Evolutionary conservation across 1,284 basidiomycete genomes (phyloP).

Genomic region (Malassezia cuniculi): DNA sequence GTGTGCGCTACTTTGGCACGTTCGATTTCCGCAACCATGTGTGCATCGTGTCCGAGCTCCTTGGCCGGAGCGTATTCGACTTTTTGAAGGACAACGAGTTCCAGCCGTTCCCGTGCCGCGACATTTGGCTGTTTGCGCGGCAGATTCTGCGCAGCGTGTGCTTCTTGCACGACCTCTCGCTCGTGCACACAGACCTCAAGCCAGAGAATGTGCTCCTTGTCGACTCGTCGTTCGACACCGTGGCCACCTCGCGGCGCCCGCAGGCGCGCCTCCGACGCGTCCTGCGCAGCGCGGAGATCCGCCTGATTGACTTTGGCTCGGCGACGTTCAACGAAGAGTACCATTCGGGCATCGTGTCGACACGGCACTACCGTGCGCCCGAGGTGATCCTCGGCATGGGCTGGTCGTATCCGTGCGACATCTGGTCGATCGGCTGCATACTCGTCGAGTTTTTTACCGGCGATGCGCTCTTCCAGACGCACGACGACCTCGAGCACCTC

Average conservation of each 20-base stretch:
- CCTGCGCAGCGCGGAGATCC: constrained; percentile 77
- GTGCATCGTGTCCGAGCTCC: constrained; percentile 87
- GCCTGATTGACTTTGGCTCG: constrained; percentile 94
- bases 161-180: constrained; percentile 77
- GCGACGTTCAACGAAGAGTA: constrained; percentile 98
- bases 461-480: constrained; percentile 92
- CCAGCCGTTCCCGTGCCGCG: constrained; percentile 82
- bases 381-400: constrained; percentile 92
- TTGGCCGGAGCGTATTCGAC: constrained; percentile 96
- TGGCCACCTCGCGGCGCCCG: constrained; percentile 23
- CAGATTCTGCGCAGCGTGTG: constrained; percentile 85
- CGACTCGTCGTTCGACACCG: constrained; percentile 57
- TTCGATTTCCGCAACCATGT: constrained; percentile 98
- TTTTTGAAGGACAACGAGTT: constrained; percentile 98
- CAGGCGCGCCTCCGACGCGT: constrained; percentile 48
- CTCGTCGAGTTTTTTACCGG: constrained; percentile 97
- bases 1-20: constrained; percentile 85
- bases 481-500: constrained; percentile 95
- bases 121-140: constrained; percentile 89
- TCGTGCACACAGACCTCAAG: constrained; percentile 97
- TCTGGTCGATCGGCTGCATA: constrained; percentile 96
- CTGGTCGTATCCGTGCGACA: constrained; percentile 97
- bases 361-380: constrained; percentile 93
- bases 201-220: constrained; percentile 75
- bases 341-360: constrained; percentile 92